A percentile compares a stretch with the other conserved stretches of the same genome.
phyloP scores from a whole-genome alignment of 331 rosid genomes.

The Quercus phellos region DNA sequence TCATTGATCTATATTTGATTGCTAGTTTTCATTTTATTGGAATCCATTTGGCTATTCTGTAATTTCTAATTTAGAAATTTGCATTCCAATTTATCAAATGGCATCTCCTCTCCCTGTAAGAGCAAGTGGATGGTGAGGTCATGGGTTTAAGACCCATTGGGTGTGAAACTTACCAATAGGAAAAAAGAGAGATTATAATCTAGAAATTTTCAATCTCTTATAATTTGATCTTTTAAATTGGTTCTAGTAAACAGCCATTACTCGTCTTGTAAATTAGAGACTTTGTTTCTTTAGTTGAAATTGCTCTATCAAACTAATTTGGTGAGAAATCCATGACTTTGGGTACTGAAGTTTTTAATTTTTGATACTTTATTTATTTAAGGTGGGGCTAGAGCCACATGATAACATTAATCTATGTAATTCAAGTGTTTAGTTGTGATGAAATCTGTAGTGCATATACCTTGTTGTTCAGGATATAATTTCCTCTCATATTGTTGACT shows the following conservation, averaged over 20 bases:
- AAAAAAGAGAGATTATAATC: no score
- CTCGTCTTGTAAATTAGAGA: not conserved
- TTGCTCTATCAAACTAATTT: not conserved
- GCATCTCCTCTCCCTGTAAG: no score
- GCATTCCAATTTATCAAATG: not conserved
- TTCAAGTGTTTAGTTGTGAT: not conserved
- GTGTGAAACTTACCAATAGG: no score
- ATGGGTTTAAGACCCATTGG: no score
- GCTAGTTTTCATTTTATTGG: not conserved
- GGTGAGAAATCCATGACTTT: not conserved
- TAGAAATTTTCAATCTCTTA: not conserved
- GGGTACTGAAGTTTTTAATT: not conserved
- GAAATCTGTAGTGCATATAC: constrained; percentile 8
- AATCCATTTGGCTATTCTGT: not conserved
- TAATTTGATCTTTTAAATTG: not conserved
- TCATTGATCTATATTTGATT: constrained; percentile 16
- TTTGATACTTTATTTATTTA: not conserved
- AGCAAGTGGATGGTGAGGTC: no score
- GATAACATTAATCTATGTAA: not conserved
- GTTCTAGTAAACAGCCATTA: not conserved
- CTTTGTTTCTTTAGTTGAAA: not conserved
- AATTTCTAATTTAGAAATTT: not conserved
- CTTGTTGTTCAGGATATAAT: not conserved
- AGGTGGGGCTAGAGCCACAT: not conserved
- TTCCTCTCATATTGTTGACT: constrained; percentile 1